These are phyloP conservation scores for Xylaria grammica DNA, from an alignment of 495 filamentous ascomycete species.

Conservation along the genomic window DNA sequence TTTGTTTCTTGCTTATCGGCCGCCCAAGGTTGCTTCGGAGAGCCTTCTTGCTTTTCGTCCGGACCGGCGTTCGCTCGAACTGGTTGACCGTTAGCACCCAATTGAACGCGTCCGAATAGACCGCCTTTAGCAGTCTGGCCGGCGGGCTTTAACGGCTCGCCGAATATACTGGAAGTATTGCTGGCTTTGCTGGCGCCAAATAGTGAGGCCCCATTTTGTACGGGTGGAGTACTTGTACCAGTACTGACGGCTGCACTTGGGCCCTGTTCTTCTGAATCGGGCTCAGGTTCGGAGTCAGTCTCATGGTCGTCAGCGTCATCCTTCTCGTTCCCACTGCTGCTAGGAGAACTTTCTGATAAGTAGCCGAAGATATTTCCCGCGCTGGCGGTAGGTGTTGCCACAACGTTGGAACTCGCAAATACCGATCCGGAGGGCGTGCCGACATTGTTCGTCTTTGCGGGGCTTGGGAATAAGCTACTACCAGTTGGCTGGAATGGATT, in stretches of 20 bases:
- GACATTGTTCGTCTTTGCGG: constrained; percentile 16
- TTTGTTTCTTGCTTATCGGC: constrained; percentile 21
- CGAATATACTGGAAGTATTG: constrained; percentile 57
- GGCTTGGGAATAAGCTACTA: constrained; percentile 22
- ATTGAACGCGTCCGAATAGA: constrained; percentile 49
- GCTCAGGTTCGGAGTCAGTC: constrained; percentile 48
- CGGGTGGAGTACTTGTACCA: constrained; percentile 40
- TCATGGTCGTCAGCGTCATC: constrained; percentile 54
- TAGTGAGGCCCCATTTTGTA: constrained; percentile 33
- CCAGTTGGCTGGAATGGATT: constrained; percentile 33
- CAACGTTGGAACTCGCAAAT: constrained; percentile 24
- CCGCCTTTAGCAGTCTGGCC: constrained; percentile 48
- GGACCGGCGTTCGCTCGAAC: constrained; percentile 40
- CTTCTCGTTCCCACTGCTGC: constrained; percentile 50
- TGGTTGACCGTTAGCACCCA: constrained; percentile 40
- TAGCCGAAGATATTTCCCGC: constrained; percentile 66
- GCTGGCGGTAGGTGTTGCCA: constrained; percentile 24
- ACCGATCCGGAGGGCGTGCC: constrained; percentile 21
- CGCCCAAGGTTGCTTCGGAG: constrained; percentile 12
- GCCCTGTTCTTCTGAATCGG: constrained; percentile 50
- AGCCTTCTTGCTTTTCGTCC: constrained; percentile 39
- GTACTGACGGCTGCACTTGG: constrained; percentile 39
- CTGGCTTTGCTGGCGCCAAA: constrained; percentile 31
- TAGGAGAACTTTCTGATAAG: constrained; percentile 58
- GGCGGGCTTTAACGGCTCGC: constrained; percentile 55